phyloP scores from a whole-genome alignment of 306 rosid species.

The Castanospermum australe region DNA sequence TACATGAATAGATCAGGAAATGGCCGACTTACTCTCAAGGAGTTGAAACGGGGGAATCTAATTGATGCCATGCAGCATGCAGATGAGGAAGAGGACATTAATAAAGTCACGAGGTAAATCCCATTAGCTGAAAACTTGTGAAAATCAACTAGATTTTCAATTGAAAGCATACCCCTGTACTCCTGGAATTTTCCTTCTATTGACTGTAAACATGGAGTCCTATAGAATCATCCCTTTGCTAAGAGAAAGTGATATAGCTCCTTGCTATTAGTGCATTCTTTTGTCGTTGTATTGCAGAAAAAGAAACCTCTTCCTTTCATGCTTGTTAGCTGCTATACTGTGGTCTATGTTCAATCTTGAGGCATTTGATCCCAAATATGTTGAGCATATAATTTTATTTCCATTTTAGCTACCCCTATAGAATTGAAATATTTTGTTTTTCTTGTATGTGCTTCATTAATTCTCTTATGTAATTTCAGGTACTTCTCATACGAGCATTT shows the following conservation, averaged over 20 bases:
- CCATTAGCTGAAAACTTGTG: constrained; percentile 9
- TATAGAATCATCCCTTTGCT: neutral
- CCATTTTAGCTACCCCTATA: neutral
- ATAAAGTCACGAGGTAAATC: constrained; percentile 59
- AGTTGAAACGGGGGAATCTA: constrained; percentile 61
- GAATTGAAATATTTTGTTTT: neutral
- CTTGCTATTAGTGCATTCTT: neutral
- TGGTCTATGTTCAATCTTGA: constrained; percentile 14
- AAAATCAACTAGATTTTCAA: neutral
- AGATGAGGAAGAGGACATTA: constrained; percentile 67
- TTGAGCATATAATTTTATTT: constrained; percentile 6
- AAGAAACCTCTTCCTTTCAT: neutral
- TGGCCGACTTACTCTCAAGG: constrained; percentile 59
- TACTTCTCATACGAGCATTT: constrained; percentile 98
- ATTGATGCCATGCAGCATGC: constrained; percentile 64
- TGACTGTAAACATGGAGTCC: neutral
- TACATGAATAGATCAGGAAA: constrained; percentile 59
- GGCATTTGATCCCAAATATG: constrained; percentile 17
- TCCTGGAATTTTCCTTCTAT: neutral
- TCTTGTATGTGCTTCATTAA: constrained; percentile 7
- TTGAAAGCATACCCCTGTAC: neutral
- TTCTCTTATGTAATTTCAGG: constrained; percentile 37
- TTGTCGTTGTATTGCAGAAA: neutral
- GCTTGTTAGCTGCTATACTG: constrained; percentile 17
- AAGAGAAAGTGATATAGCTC: neutral